Percentiles rank a stretch among this genome's conserved stretches.
Conservation (phyloP, 495 filamentous ascomycete species). For the Podospora conica region DNA sequence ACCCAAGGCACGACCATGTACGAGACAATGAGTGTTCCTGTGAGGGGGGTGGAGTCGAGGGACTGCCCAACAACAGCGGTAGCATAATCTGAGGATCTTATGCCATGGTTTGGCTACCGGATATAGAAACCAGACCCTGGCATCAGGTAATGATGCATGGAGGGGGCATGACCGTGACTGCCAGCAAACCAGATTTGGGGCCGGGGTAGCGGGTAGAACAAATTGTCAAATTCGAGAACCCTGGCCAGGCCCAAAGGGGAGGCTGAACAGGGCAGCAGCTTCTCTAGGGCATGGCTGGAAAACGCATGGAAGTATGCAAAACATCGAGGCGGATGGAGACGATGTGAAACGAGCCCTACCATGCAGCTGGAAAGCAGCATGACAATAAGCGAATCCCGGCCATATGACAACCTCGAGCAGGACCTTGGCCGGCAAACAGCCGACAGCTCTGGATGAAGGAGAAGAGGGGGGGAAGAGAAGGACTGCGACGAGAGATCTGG, state of each 20-base stretch:
- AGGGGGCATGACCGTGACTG: slow-evolving; percentile 34
- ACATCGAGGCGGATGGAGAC: slow-evolving; percentile 38
- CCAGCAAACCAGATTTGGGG: slow-evolving; percentile 33
- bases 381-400: slow-evolving; percentile 36
- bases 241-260: slow-evolving; percentile 36
- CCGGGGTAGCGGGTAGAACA: slow-evolving; percentile 29
- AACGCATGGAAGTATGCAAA: slow-evolving; percentile 43
- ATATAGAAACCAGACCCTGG: slow-evolving; percentile 46
- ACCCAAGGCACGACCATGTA: slow-evolving; percentile 26
- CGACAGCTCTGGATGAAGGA: slow-evolving; percentile 12
- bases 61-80: slow-evolving; percentile 43
- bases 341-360: slow-evolving; percentile 46
- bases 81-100: slow-evolving; percentile 54
- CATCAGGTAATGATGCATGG: slow-evolving; percentile 45
- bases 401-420: slow-evolving; percentile 14
- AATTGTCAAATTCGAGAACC: slow-evolving; percentile 27
- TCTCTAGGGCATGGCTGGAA: slow-evolving; percentile 35
- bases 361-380: slow-evolving; percentile 43
- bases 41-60: slow-evolving; percentile 38
- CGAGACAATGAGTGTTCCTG: slow-evolving; percentile 45
- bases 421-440: slow-evolving; percentile 15
- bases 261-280: slow-evolving; percentile 21
- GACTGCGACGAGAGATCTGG: slow-evolving; percentile 1
- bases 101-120: slow-evolving; percentile 47
- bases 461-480: slow-evolving; percentile 8